Conservation (phyloP, 2,329 filamentous ascomycete genomes). For the Ophiocordyceps camponoti-floridani region DNA sequence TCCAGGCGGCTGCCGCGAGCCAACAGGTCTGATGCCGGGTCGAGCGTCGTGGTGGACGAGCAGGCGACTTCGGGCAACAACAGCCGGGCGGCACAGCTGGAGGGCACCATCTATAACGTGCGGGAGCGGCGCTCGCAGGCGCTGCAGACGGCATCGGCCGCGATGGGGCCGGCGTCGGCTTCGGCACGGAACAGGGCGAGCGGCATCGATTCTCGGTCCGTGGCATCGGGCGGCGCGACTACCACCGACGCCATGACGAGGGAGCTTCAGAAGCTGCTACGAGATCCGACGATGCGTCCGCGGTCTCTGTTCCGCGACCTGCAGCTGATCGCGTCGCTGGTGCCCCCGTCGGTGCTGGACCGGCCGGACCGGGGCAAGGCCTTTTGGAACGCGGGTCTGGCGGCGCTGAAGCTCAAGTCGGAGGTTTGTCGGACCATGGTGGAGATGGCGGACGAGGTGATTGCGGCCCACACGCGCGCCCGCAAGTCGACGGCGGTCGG, state of each 20-base stretch:
- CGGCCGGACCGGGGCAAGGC: constrained; percentile 52
- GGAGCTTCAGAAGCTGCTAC: constrained; percentile 49
- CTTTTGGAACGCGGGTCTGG: constrained; percentile 79
- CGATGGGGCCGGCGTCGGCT: constrained; percentile 12
- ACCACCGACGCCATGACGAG: constrained; percentile 48
- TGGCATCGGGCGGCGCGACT: constrained; percentile 28
- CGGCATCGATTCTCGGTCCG: constrained; percentile 25
- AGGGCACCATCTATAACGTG: constrained; percentile 52
- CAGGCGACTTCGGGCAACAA: constrained; percentile 4
- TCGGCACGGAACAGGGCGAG: constrained; percentile 20
- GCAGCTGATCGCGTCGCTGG: constrained; percentile 54
- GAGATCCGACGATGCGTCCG: constrained; percentile 50
- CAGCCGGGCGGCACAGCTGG: constrained; percentile 29
- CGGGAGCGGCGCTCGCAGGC: constrained; percentile 47
- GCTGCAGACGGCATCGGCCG: constrained; percentile 12
- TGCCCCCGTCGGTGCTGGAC: constrained; percentile 41
- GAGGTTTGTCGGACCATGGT: constrained; percentile 71
- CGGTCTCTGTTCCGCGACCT: constrained; percentile 68
- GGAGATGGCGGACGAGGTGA: constrained; percentile 37
- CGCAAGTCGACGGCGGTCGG: constrained; percentile 19
- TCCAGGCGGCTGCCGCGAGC: constrained; percentile 16
- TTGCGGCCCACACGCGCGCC: constrained; percentile 44
- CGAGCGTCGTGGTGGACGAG: constrained; percentile 15
- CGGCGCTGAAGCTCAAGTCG: constrained; percentile 73
- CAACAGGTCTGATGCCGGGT: constrained; percentile 18